Percentiles rank a stretch among this genome's conserved stretches.
Evolutionary conservation across 106 monocot species (phyloP).

Genomic region (Triglochin maritima): DNA sequence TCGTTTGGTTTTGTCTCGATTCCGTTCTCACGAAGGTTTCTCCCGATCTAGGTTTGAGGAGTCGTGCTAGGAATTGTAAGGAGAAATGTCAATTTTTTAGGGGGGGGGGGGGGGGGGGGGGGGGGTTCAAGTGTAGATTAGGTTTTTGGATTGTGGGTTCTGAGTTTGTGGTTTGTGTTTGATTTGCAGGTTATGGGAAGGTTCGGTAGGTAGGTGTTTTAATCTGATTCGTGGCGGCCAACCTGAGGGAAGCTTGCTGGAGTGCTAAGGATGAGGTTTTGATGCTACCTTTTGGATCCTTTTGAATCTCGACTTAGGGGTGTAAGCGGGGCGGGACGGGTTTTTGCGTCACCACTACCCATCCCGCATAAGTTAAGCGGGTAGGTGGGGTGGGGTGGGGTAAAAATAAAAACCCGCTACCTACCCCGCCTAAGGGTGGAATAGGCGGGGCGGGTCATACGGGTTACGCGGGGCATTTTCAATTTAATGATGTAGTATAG

Average conservation of each 20-base stretch:
- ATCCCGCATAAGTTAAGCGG: too few species aligned
- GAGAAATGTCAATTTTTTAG: slow-evolving; percentile 5
- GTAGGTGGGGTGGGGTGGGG: too few species aligned
- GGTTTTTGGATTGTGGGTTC: neutral
- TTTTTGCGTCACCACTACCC: too few species aligned
- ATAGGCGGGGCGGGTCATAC: too few species aligned
- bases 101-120: too few species aligned
- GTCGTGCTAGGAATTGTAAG: slow-evolving; percentile 11
- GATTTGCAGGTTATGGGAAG: slow-evolving; percentile 6
- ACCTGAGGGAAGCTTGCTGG: slow-evolving; percentile 3
- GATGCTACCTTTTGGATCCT: slow-evolving; percentile 21
- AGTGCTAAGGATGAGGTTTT: slow-evolving; percentile 10
- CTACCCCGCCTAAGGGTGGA: too few species aligned
- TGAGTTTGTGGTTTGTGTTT: neutral
- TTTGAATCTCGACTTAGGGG: slow-evolving; percentile 30
- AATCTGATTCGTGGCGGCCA: slow-evolving; percentile 4
- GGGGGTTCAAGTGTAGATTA: neutral
- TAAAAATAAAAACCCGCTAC: too few species aligned
- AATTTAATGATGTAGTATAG: too few species aligned
- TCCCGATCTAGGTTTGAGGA: neutral
- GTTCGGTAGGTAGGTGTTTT: neutral
- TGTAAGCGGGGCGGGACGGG: too few species aligned
- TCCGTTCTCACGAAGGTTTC: neutral
- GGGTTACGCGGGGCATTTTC: too few species aligned
- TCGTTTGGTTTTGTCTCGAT: neutral